phyloP scores from a whole-genome alignment of 768 basidiomycete genomes.

The Chalciporus piperatus region DNA sequence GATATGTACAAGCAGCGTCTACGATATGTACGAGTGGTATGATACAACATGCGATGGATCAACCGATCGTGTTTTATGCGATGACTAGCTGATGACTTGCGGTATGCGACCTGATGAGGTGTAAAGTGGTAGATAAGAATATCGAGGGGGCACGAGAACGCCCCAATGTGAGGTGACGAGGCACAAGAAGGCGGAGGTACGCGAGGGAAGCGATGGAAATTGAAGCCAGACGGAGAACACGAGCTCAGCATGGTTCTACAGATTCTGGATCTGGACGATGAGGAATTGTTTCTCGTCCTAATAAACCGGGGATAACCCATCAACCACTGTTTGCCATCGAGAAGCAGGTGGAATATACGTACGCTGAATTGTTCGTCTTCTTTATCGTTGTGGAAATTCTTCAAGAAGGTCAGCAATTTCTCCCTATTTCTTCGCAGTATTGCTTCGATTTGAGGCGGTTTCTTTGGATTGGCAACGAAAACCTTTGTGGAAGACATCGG shows the following conservation, averaged over 20 bases:
- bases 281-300: conserved; percentile 95
- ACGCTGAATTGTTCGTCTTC: conserved; percentile 97
- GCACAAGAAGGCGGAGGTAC: conserved; percentile 1
- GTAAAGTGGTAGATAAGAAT: conserved; percentile 9
- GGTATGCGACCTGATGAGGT: not conserved
- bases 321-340: not conserved
- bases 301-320: not conserved
- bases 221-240: not conserved
- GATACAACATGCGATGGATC: conserved; percentile 1
- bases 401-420: conserved; percentile 84
- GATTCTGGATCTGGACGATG: conserved; percentile 84
- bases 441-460: conserved; percentile 89
- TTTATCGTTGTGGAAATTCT: conserved; percentile 96
- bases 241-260: conserved; percentile 38
- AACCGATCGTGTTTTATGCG: not conserved
- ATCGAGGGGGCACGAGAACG: not conserved
- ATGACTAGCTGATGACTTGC: not conserved
- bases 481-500: conserved; percentile 51
- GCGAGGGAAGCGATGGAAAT: not conserved
- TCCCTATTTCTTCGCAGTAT: conserved; percentile 95
- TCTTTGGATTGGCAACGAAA: conserved; percentile 99
- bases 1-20: not conserved
- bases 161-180: not conserved
- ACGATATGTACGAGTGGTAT: not conserved
- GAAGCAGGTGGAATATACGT: conserved; percentile 17